Base-by-base conservation (phyloP, 805 yeast genomes). In the Kluyveromyces aestuarii region DNA sequence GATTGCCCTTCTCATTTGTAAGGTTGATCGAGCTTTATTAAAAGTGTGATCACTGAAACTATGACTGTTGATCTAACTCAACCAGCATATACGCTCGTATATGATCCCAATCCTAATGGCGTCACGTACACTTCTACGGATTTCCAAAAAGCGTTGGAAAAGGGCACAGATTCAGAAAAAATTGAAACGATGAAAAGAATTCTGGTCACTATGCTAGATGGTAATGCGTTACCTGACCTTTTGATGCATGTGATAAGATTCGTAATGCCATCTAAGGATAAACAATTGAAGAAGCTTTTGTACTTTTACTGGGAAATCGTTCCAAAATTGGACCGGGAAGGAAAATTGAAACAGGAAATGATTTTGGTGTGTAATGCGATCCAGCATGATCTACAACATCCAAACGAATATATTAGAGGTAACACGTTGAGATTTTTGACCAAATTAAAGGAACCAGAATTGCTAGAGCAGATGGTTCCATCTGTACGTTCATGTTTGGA, bases 301-400 rank as follows among this genome's bases (percentile, higher is more conserved):
- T 93, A 91, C 62, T 87, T 88, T 61, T 93, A 93, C 73, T 93
- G 98, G 98, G 99, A 93, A 69, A 87, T 91, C 49, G 95, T 96
- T 64, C 95, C 96, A 48, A 95, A 95, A 70, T 73, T 84, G 55
- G 95, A 88, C 58, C 73, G 76, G 37, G 84, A 84, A 47, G 98
- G 98, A 4, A 88, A 87, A 67, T 79, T 95, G 75, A 87, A 87
- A 71, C 98, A 91, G 67, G 99, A 93, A 72, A 93, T 93, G 98
- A 91, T 95, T 69, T 79, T 93, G 55, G 98, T 91, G 45, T 93
- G 98, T 73, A 95, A 95, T 67, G 96, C 98, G 47, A 88, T 93
- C 61, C 95, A 93, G 69, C 90, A 89, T 68, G 99, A 93, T 66
- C 77, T 93, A 59, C 97, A 90, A 70, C 99, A 95, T 70, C 96